Base-by-base conservation (phyloP, 208 protist species). In the Leishmania aethiopica region DNA sequence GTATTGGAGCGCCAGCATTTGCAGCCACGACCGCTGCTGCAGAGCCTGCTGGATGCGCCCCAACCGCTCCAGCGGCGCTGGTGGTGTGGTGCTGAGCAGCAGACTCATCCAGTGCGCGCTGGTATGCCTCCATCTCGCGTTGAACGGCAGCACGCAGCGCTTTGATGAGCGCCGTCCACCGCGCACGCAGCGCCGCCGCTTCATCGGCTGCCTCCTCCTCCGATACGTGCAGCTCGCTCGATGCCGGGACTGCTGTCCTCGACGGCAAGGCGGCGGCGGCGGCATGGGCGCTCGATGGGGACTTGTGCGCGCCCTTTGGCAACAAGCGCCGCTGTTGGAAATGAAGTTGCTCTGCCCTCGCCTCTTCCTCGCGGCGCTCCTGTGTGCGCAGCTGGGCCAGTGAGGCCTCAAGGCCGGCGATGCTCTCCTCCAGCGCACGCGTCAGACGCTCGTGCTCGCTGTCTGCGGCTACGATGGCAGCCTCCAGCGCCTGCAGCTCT, bases 91-190 rank as follows among this genome's bases (percentile, higher is more conserved):
- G 11, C 45, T 32, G 59, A 32, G 25, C 19, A n/a, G n/a, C 17
- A 22, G 62, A 80, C 6, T 80, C 64, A 35, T 84, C 64, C 42
- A 84, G n/a, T 49, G 66, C 78, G 25, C 82, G 79, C 83, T 84
- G 75, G 64, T 85, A 88, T 25, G 35, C n/a, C 37, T 83, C 80
- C 79, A 72, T 83, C 64, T 88, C 83, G 40, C 81, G 81, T 51
- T 82, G 67, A 2, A 82, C 82, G 2, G 79, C 59, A 6, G 73
- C 55, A 45, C 83, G 78, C 40, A 90, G 84, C 17, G 60, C 78
- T n/a, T 49, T 55, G 32, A 90, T 60, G 5, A 88, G 59, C 13
- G 45, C 60, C 32, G 74, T 64, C 81, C 85, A 90, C 60, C 78
- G 83, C 1, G 79, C 73, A 3, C 82, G 78, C 71, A 90, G 64